A percentile compares a stretch with the other conserved stretches of the same genome.
Conservation (phyloP, 164 flowering plant species). For the Stephania cephalantha region DNA sequence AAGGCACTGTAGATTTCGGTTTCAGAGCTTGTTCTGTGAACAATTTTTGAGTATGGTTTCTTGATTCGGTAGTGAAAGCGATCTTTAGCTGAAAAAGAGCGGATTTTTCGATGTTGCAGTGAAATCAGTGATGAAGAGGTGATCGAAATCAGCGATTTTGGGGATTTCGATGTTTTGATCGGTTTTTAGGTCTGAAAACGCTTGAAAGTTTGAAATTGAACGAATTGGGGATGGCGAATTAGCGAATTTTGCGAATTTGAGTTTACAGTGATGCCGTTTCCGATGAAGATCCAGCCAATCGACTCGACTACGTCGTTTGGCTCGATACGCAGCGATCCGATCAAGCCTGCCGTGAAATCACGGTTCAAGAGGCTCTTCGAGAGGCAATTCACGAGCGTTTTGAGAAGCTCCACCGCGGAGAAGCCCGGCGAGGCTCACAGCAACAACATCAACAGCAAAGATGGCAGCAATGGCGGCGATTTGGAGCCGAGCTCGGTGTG, state of each 20-base stretch:
- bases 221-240: not conserved
- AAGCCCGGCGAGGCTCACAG: slow-evolving; percentile 27
- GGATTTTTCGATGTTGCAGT: slow-evolving; percentile 6
- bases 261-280: slow-evolving; percentile 34
- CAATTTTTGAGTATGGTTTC: not conserved
- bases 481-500: slow-evolving; percentile 92
- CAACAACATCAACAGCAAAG: slow-evolving; percentile 12
- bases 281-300: slow-evolving; percentile 88
- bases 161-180: not conserved
- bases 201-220: not conserved
- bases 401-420: slow-evolving; percentile 48
- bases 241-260: not conserved
- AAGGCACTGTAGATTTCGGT: slow-evolving; percentile 13
- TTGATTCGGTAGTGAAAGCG: not conserved
- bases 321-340: slow-evolving; percentile 31
- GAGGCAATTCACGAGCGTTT: slow-evolving; percentile 55
- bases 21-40: not conserved
- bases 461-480: slow-evolving; percentile 24
- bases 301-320: slow-evolving; percentile 25
- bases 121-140: not conserved
- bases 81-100: slow-evolving; percentile 6
- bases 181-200: not conserved
- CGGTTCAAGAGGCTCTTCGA: slow-evolving; percentile 75
- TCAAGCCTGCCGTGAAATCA: slow-evolving; percentile 62
- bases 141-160: not conserved